Evolutionary conservation across 768 basidiomycete species (phyloP).

Genomic region (Coprinopsis strossmayeri): DNA sequence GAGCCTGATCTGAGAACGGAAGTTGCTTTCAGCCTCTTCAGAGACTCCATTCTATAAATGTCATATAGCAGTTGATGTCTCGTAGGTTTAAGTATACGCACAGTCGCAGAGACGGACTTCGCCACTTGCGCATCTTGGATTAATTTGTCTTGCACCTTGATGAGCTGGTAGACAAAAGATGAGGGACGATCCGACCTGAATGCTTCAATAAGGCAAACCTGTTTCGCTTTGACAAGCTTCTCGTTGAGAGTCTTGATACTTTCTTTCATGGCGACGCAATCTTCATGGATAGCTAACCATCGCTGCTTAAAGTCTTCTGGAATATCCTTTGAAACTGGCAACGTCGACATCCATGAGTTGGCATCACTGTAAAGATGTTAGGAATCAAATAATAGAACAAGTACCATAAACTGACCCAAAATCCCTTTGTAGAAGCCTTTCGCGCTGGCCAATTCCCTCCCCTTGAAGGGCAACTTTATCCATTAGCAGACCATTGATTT

Average conservation of each 20-base stretch:
- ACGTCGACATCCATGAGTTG: conserved; percentile 21
- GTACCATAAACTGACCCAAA: conserved; percentile 49
- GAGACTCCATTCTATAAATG: conserved; percentile 38
- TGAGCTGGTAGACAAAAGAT: conserved; percentile 49
- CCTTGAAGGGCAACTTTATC: conserved; percentile 91
- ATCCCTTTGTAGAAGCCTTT: conserved; percentile 78
- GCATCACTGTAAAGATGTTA: neutral
- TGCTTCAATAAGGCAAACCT: conserved; percentile 25
- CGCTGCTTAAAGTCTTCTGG: conserved; percentile 79
- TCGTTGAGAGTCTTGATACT: conserved; percentile 64
- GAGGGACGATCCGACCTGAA: neutral
- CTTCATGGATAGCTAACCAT: conserved; percentile 70
- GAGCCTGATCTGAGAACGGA: conserved; percentile 57
- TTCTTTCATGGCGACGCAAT: conserved; percentile 65
- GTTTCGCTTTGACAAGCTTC: conserved; percentile 75
- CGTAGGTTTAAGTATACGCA: conserved; percentile 20
- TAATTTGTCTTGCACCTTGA: conserved; percentile 86
- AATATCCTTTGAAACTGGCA: conserved; percentile 65
- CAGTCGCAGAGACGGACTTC: conserved; percentile 38
- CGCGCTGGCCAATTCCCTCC: conserved; percentile 85
- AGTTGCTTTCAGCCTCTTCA: conserved; percentile 66
- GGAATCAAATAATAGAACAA: conserved; percentile 1
- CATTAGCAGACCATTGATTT: conserved; percentile 75
- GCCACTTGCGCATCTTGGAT: conserved; percentile 77
- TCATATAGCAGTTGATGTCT: neutral